Conservation (phyloP, 495 filamentous ascomycete species). For the Aspergillus sclerotiicarbonarius region DNA sequence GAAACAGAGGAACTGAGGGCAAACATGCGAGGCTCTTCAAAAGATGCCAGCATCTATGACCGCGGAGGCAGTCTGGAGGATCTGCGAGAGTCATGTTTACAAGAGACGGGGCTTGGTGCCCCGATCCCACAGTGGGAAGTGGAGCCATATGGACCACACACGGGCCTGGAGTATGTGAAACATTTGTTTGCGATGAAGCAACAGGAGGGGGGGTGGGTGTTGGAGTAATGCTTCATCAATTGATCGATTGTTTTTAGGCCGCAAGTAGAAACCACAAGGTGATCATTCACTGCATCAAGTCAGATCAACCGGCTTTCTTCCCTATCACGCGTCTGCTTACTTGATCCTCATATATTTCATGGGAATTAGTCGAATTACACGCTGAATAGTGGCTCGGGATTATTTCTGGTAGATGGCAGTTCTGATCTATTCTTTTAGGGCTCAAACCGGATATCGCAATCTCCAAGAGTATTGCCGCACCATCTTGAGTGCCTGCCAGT, state of each 20-base stretch:
- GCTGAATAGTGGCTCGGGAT: too few species aligned
- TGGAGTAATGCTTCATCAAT: conserved; percentile 9
- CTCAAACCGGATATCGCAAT: not conserved
- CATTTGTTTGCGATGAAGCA: conserved; percentile 32
- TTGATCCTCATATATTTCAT: too few species aligned
- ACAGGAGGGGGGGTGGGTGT: conserved; percentile 20
- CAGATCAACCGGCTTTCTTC: too few species aligned
- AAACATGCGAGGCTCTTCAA: not conserved
- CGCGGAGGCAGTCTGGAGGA: conserved; percentile 37
- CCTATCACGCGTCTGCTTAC: too few species aligned
- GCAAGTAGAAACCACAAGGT: too few species aligned
- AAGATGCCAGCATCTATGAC: conserved; percentile 25
- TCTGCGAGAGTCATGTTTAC: conserved; percentile 29
- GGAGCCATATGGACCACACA: conserved; percentile 35
- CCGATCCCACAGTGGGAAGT: conserved; percentile 38
- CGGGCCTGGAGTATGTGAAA: conserved; percentile 31
- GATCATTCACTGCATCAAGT: too few species aligned
- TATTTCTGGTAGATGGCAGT: too few species aligned
- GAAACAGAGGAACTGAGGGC: conserved; percentile 34
- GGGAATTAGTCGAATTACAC: too few species aligned
- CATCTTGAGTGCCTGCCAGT: not conserved
- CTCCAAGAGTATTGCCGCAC: not conserved
- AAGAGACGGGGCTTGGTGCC: conserved; percentile 38
- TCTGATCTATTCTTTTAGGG: too few species aligned
- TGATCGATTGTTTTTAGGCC: too few species aligned